These are phyloP conservation scores for Debaryomycetaceae sp. DNA, from an alignment of 1,139 yeast genomes.

Conservation along the genomic window DNA sequence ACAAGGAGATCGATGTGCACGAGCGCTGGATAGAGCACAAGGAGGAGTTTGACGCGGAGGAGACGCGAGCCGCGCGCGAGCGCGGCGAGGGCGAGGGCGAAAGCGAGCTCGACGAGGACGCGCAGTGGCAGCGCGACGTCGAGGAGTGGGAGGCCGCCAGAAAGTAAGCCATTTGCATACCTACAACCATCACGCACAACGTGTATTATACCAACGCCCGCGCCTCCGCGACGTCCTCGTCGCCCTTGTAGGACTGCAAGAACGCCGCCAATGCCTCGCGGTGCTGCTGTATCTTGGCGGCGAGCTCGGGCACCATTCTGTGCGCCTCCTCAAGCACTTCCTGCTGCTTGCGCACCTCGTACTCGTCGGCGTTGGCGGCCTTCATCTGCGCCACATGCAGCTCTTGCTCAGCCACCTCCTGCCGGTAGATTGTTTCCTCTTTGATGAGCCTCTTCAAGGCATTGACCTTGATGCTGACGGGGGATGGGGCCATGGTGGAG, in stretches of 20 bases:
- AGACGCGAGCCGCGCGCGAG: constrained; percentile 36
- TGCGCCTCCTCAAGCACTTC: constrained; percentile 68
- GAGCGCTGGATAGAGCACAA: constrained; percentile 95
- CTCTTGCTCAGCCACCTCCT: constrained; percentile 63
- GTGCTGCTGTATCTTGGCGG: constrained; percentile 48
- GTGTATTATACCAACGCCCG: constrained; percentile 18
- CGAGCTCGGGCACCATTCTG: constrained; percentile 62
- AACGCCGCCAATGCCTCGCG: constrained; percentile 37
- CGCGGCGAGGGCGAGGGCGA: constrained; percentile 23
- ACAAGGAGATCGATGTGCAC: constrained; percentile 65
- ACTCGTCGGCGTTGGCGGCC: constrained; percentile 50
- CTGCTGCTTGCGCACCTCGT: constrained; percentile 62
- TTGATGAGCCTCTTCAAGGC: constrained; percentile 73
- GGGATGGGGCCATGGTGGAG: constrained; percentile 65
- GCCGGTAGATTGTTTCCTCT: constrained; percentile 61
- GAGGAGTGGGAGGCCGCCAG: constrained; percentile 53
- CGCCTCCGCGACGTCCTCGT: constrained; percentile 44
- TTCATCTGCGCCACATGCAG: constrained; percentile 43
- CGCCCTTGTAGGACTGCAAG: constrained; percentile 36
- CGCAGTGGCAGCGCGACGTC: constrained; percentile 68
- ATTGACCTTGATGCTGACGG: constrained; percentile 67
- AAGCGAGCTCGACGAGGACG: constrained; percentile 48
- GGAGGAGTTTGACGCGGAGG: constrained; percentile 63
- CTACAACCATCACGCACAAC: background rate
- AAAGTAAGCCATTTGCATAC: constrained; percentile 4